Conservation (phyloP, 345 rosid genomes). For the Hirschfeldia incana region DNA sequence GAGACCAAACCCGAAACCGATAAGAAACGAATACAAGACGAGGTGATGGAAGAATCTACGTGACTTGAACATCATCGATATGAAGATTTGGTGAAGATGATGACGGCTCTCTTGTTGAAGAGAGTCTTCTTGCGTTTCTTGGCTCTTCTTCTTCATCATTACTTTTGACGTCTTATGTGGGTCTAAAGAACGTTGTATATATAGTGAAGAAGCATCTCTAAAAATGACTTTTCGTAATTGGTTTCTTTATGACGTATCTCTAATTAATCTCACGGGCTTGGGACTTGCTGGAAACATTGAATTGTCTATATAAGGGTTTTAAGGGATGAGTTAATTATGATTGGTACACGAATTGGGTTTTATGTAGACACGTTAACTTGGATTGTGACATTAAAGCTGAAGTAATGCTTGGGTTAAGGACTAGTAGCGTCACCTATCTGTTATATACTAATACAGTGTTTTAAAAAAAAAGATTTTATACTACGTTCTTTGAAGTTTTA, state of each 20-base stretch:
- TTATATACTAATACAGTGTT: background rate
- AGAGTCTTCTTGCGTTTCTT: constrained; percentile 26
- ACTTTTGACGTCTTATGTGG: background rate
- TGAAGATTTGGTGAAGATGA: constrained; percentile 29
- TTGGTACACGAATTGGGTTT: constrained; percentile 37
- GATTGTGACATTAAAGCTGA: constrained; percentile 30
- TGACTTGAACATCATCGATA: constrained; percentile 20
- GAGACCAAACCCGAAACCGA: constrained; percentile 50
- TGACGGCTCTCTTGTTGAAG: constrained; percentile 7
- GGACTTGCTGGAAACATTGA: constrained; percentile 13
- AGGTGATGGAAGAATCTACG: constrained; percentile 41
- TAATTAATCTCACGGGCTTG: constrained; percentile 15
- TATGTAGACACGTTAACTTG: constrained; percentile 29
- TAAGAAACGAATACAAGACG: constrained; percentile 42
- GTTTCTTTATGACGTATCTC: background rate
- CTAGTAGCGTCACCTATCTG: constrained; percentile 7
- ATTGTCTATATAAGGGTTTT: constrained; percentile 15
- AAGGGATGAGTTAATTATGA: constrained; percentile 6
- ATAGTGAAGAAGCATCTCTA: constrained; percentile 2
- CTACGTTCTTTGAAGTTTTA: background rate
- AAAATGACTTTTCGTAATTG: constrained; percentile 11
- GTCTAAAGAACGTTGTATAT: background rate
- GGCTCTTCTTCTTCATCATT: constrained; percentile 8
- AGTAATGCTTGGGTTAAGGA: constrained; percentile 29
- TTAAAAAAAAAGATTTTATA: background rate